A percentile compares a stretch with the other conserved stretches of the same genome.
These are phyloP conservation scores for Avena sativa DNA, from an alignment of 176 grass and related monocot genomes.

Conservation along the genomic window DNA sequence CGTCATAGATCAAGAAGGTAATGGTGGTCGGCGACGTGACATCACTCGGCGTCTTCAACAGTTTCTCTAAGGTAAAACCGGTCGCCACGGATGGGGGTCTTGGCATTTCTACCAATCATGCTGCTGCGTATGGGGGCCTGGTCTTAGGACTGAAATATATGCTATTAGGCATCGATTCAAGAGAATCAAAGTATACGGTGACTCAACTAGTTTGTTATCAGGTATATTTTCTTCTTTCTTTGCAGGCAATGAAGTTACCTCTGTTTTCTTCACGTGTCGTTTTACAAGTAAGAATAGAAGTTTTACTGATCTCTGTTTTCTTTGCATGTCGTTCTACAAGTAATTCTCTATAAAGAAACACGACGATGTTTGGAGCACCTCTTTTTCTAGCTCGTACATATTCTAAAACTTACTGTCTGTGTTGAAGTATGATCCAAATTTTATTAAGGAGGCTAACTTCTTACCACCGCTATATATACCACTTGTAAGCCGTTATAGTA, in stretches of 20 bases:
- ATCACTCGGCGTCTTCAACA: too few species aligned
- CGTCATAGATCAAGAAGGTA: too few species aligned
- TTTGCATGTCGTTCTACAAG: background rate
- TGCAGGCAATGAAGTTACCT: background rate
- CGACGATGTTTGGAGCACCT: background rate
- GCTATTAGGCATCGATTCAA: slow-evolving; percentile 69
- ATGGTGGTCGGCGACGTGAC: too few species aligned
- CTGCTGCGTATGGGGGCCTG: slow-evolving; percentile 70
- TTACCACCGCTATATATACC: too few species aligned
- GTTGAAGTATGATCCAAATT: too few species aligned
- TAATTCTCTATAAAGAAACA: slow-evolving; percentile 2
- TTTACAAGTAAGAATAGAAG: background rate
- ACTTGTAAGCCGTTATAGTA: too few species aligned
- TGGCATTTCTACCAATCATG: slow-evolving; percentile 77
- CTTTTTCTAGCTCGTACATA: too few species aligned
- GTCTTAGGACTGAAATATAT: slow-evolving; percentile 65
- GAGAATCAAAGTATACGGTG: slow-evolving; percentile 62
- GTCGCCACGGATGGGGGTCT: too few species aligned
- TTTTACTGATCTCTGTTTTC: slow-evolving; percentile 3
- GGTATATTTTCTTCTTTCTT: slow-evolving; percentile 43
- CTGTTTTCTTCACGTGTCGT: too few species aligned
- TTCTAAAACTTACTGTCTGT: background rate
- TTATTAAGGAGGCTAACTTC: too few species aligned
- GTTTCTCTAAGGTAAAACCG: too few species aligned
- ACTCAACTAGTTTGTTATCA: slow-evolving; percentile 76